Percentiles rank a stretch among this genome's conserved stretches.
phyloP scores from a whole-genome alignment of 2,329 filamentous ascomycete genomes.

The Cadophora sp. region DNA sequence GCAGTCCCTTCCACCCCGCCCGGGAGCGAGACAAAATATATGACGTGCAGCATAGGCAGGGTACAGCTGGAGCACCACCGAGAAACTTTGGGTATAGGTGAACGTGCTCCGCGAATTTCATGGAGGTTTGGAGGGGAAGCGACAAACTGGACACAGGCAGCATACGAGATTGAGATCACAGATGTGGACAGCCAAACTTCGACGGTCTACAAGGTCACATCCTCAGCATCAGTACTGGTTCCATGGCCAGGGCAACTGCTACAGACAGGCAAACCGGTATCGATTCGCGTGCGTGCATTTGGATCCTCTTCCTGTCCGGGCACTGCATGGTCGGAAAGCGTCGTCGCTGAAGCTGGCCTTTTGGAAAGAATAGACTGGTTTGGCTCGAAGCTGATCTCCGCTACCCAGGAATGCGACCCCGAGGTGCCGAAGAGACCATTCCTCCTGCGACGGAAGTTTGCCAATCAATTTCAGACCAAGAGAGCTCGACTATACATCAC shows the following conservation, averaged over 20 bases:
- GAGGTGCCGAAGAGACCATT: constrained; percentile 37
- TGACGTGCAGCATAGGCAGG: neutral
- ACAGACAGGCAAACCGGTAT: constrained; percentile 39
- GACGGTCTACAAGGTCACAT: constrained; percentile 18
- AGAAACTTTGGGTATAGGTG: constrained; percentile 51
- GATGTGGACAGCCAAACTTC: constrained; percentile 25
- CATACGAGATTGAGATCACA: constrained; percentile 53
- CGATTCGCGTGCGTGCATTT: constrained; percentile 41
- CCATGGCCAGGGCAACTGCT: constrained; percentile 51
- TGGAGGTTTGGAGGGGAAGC: constrained; percentile 53
- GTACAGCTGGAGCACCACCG: constrained; percentile 31
- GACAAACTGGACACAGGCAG: constrained; percentile 51
- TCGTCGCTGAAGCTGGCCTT: constrained; percentile 46
- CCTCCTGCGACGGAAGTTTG: constrained; percentile 46
- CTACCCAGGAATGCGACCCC: neutral
- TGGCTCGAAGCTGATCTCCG: neutral
- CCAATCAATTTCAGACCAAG: constrained; percentile 19
- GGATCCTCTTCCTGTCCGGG: constrained; percentile 28
- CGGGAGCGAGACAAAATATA: neutral
- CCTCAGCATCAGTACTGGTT: constrained; percentile 48
- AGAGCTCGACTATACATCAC: constrained; percentile 48
- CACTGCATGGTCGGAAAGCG: constrained; percentile 43
- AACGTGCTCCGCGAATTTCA: constrained; percentile 52
- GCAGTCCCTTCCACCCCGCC: too few species aligned
- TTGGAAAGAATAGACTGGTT: constrained; percentile 33